Conservation (phyloP, 257 asterid genomes). For the Lycium ferocissimum region DNA sequence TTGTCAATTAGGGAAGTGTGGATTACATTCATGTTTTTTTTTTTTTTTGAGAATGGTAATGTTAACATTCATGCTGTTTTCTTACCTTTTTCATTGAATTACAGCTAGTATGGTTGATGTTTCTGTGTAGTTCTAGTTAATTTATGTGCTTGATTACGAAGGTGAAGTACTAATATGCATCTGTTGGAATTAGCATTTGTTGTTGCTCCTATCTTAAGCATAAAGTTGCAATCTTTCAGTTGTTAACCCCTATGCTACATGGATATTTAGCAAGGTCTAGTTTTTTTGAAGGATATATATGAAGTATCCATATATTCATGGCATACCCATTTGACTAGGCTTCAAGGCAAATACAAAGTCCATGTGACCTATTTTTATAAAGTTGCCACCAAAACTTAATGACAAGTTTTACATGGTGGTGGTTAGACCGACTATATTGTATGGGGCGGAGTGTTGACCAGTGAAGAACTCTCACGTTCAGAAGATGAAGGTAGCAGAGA, state of each 20-base stretch:
- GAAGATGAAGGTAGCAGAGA: too few species aligned
- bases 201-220: not conserved
- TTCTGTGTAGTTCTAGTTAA: not conserved
- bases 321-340: too few species aligned
- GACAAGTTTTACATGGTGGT: too few species aligned
- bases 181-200: not conserved
- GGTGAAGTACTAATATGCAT: not conserved
- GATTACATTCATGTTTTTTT: not conserved
- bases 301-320: too few species aligned
- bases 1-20: not conserved
- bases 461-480: too few species aligned
- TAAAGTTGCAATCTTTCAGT: not conserved
- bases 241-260: not conserved
- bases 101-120: not conserved
- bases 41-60: not conserved
- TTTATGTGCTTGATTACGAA: constrained; percentile 17
- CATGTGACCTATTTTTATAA: too few species aligned
- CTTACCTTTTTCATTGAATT: not conserved
- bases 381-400: too few species aligned
- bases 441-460: too few species aligned
- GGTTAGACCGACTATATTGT: too few species aligned
- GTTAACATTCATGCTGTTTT: not conserved
- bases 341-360: too few species aligned
- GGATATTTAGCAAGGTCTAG: not conserved
- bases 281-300: not conserved